Conservation (phyloP, 2,329 filamentous ascomycete genomes). For the Spiromastix sp. region DNA sequence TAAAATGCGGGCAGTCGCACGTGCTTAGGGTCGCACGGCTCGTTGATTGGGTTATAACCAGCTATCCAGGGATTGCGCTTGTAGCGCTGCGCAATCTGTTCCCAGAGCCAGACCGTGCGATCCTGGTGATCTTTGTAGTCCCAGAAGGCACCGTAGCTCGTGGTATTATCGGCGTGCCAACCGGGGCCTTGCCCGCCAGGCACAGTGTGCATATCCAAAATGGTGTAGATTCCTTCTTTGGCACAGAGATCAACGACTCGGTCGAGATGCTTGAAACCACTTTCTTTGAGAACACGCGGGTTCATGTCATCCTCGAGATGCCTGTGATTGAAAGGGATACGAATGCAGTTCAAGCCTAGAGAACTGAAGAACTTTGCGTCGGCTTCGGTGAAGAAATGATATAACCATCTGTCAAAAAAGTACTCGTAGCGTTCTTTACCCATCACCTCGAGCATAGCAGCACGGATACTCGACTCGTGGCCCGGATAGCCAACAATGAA, state of each 20-base stretch:
- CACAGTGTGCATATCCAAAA: slow-evolving; percentile 40
- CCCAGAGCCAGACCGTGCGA: slow-evolving; percentile 40
- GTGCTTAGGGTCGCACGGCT: slow-evolving; percentile 40
- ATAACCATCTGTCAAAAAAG: slow-evolving; percentile 48
- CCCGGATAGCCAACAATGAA: slow-evolving; percentile 55
- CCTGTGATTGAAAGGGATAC: slow-evolving; percentile 52
- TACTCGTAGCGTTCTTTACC: slow-evolving; percentile 48
- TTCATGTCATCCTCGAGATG: slow-evolving; percentile 41
- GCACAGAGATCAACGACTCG: slow-evolving; percentile 39
- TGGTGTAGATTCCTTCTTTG: slow-evolving; percentile 39
- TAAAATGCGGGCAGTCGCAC: slow-evolving; percentile 38
- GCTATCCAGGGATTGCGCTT: slow-evolving; percentile 38
- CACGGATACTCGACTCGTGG: slow-evolving; percentile 47
- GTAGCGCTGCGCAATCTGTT: slow-evolving; percentile 36
- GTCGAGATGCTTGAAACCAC: slow-evolving; percentile 40
- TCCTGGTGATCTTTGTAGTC: slow-evolving; percentile 43
- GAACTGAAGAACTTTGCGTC: slow-evolving; percentile 50
- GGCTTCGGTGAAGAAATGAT: slow-evolving; percentile 51
- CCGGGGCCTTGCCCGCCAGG: slow-evolving; percentile 42
- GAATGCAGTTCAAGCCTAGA: slow-evolving; percentile 47
- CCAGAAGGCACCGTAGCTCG: slow-evolving; percentile 40
- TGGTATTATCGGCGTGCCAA: slow-evolving; percentile 41
- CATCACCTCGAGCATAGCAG: slow-evolving; percentile 42
- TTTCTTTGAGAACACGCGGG: slow-evolving; percentile 33
- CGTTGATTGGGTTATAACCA: slow-evolving; percentile 44